A percentile compares a stretch with the other conserved stretches of the same genome.
phyloP scores from a whole-genome alignment of 257 asterid genomes.

The Solanum paucissectum region DNA sequence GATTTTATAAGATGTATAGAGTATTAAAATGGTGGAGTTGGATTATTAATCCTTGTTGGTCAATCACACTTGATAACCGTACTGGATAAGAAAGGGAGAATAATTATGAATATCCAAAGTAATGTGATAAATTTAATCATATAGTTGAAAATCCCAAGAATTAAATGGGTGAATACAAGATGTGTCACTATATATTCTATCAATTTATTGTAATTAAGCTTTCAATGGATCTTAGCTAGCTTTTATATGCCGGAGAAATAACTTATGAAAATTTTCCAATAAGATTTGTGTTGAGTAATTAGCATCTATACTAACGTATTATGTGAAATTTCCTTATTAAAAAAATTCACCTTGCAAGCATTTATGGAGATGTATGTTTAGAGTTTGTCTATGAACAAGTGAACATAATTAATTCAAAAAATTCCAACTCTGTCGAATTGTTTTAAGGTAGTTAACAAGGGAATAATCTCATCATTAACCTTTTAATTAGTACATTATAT shows the following conservation, averaged over 20 bases:
- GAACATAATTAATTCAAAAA: neutral
- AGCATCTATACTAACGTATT: neutral
- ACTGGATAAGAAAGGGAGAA: neutral
- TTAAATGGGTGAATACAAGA: neutral
- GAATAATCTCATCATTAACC: slow-evolving; percentile 32
- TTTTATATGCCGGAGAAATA: neutral
- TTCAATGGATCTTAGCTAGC: neutral
- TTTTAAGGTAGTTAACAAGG: slow-evolving; percentile 21
- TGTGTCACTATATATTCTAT: neutral
- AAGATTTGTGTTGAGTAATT: neutral
- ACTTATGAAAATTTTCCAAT: neutral
- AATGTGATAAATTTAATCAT: neutral
- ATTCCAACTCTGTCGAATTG: neutral
- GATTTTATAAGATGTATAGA: neutral
- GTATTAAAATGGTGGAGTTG: neutral
- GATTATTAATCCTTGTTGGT: neutral
- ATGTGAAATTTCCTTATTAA: neutral
- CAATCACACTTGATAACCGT: neutral
- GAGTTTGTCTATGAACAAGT: neutral
- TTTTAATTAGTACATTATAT: slow-evolving; percentile 16
- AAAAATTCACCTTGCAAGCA: neutral
- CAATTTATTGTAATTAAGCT: neutral
- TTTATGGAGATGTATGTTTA: neutral
- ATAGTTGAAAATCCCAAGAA: neutral
- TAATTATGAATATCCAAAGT: neutral